These are phyloP conservation scores for Graphilbum sp. DNA, from an alignment of 2,329 filamentous ascomycete genomes.

Conservation along the genomic window DNA sequence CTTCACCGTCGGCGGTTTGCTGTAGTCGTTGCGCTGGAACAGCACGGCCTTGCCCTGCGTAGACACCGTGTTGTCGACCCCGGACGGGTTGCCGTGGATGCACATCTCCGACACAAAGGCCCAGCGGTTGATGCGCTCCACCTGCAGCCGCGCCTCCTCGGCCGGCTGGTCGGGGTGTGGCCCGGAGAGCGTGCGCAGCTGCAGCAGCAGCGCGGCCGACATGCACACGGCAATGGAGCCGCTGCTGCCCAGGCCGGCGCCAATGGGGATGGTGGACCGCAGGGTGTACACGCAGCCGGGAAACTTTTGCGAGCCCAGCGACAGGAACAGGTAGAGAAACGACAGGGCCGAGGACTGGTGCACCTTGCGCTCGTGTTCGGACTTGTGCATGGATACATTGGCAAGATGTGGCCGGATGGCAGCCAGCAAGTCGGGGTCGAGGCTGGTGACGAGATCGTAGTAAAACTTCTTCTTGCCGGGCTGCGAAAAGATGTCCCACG, in stretches of 20 bases:
- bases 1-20: slow-evolving; percentile 57
- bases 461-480: slow-evolving; percentile 86
- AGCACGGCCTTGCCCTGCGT: slow-evolving; percentile 88
- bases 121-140: slow-evolving; percentile 95
- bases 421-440: slow-evolving; percentile 68
- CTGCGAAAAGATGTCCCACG: slow-evolving; percentile 68
- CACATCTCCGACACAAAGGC: slow-evolving; percentile 94
- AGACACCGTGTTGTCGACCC: slow-evolving; percentile 91
- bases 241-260: slow-evolving; percentile 80
- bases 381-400: slow-evolving; percentile 47
- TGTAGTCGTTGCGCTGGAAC: slow-evolving; percentile 67
- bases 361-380: slow-evolving; percentile 63
- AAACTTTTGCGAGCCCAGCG: slow-evolving; percentile 63
- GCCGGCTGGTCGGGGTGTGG: slow-evolving; percentile 83
- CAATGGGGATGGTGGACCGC: slow-evolving; percentile 84
- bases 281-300: slow-evolving; percentile 77
- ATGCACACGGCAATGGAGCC: slow-evolving; percentile 89
- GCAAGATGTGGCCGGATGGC: slow-evolving; percentile 68
- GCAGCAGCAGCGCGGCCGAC: slow-evolving; percentile 66
- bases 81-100: slow-evolving; percentile 92
- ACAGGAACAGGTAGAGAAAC: slow-evolving; percentile 88
- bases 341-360: slow-evolving; percentile 67
- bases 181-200: slow-evolving; percentile 74
- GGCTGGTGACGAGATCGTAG: slow-evolving; percentile 70
- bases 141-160: slow-evolving; percentile 73